Evolutionary conservation across 768 basidiomycete species (phyloP), one percentile per base, ranked within the genome.

Genomic region (Suillus hirtellus): DNA sequence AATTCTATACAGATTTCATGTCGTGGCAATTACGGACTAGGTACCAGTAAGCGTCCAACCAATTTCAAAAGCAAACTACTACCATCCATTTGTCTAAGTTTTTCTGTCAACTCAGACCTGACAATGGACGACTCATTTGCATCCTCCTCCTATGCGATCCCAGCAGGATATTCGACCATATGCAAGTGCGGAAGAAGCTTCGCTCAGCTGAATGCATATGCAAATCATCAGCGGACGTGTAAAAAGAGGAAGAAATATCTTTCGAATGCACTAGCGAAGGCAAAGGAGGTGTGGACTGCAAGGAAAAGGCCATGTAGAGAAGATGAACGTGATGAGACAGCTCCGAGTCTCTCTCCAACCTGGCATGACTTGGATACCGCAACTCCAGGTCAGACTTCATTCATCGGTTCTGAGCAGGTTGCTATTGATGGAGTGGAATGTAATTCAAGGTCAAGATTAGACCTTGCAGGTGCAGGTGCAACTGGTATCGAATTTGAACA

Each of bases 161-260:
- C 9, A 19, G 50, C 50, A 11, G 31, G 17, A 34, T 53, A 53
- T 34, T 34, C 19, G 17, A 53, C 31, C 2, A 17, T 53, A 34
- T 64, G 63, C 49, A 40, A 37, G 15, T 60, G 63, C 19, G 52
- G 63, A 37, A 27, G 60, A 37, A 15, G 38, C 11, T 64, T 64
- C 14, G 4, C 59, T 31, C 38, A 50, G 4, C 21, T 64, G 5
- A 31, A 46, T 14, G 52, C 43, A 42, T 61, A 55, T 21, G 46
- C 24, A 14, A 52, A 54, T 11, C 63, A 64, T 40, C 35, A 55
- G 47, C 5, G 43, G 4, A 35, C 12, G 1, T 64, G 60, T 31
- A 40, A 21, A 40, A 61, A 60, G 52, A 43, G 52, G 47, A 61
- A 64, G 60, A 64, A 64, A 52, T 14, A 60, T 15, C 63, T 64